These are phyloP conservation scores for Psilocybe cyanescens DNA, from an alignment of 768 basidiomycete genomes.

Conservation along the genomic window DNA sequence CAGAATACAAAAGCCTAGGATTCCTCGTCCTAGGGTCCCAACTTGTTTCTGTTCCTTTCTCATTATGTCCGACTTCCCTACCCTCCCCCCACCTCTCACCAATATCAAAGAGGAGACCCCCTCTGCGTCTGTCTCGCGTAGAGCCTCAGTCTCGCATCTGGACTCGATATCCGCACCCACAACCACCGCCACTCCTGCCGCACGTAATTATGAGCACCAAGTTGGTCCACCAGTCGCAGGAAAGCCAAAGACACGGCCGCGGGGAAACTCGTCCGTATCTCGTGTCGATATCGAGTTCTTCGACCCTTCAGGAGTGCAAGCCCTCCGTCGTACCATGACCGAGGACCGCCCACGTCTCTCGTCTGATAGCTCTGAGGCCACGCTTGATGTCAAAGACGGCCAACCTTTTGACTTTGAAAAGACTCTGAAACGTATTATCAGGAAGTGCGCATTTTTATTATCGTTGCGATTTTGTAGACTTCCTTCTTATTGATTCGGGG, in stretches of 20 bases:
- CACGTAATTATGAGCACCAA: not conserved
- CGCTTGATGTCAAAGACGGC: conserved; percentile 32
- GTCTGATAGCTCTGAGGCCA: conserved; percentile 27
- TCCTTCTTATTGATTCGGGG: conserved; percentile 12
- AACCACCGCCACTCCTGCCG: not conserved
- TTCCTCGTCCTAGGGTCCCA: not conserved
- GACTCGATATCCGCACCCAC: not conserved
- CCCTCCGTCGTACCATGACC: conserved; percentile 44
- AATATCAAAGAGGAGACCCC: conserved; percentile 22
- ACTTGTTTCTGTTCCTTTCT: conserved; percentile 16
- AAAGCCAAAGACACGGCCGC: conserved; percentile 17
- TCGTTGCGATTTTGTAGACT: not conserved
- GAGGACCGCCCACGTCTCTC: not conserved
- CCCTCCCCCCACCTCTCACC: conserved; percentile 12
- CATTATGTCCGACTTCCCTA: conserved; percentile 18
- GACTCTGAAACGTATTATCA: conserved; percentile 29
- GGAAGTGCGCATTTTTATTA: conserved; percentile 31
- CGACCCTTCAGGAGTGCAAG: conserved; percentile 54
- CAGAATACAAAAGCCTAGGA: not conserved
- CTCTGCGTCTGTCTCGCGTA: conserved; percentile 20
- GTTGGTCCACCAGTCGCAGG: conserved; percentile 11
- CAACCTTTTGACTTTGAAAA: conserved; percentile 44
- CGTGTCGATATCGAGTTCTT: conserved; percentile 54
- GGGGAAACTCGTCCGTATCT: conserved; percentile 29
- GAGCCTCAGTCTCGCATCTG: conserved; percentile 5